A percentile compares a stretch with the other conserved stretches of the same genome.
Conservation (phyloP, 371 early-diverging fungal species). For the Rhizopus microsporus region DNA sequence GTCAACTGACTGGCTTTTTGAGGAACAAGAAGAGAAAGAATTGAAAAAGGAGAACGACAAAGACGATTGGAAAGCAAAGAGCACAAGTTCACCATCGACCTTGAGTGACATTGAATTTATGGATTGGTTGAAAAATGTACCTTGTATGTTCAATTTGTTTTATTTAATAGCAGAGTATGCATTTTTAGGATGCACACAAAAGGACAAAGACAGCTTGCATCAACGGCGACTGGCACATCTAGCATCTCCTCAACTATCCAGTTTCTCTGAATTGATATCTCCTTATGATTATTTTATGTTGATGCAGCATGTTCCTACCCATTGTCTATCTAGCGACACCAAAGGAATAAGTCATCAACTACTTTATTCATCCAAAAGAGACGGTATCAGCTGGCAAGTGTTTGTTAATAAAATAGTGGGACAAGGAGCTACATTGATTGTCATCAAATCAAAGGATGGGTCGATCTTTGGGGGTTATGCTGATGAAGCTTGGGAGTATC, state of each 20-base stretch:
- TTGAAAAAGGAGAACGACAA: background rate
- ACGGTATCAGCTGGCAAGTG: slow-evolving; percentile 72
- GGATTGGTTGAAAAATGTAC: slow-evolving; percentile 30
- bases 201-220: slow-evolving; percentile 8
- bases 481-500: slow-evolving; percentile 54
- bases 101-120: slow-evolving; percentile 23
- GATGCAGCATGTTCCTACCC: slow-evolving; percentile 28
- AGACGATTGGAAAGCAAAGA: slow-evolving; percentile 21
- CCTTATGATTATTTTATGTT: slow-evolving; percentile 41
- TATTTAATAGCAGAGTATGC: slow-evolving; percentile 14
- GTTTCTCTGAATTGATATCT: slow-evolving; percentile 33
- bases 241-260: slow-evolving; percentile 24
- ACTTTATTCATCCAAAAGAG: too few relatives aligned
- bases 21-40: background rate
- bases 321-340: slow-evolving; percentile 25
- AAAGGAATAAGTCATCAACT: slow-evolving; percentile 34
- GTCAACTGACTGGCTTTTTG: slow-evolving; percentile 24
- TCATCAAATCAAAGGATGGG: too few relatives aligned
- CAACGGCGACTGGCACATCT: slow-evolving; percentile 25
- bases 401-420: slow-evolving; percentile 50
- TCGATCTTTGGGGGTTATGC: too few relatives aligned
- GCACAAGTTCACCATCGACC: slow-evolving; percentile 8
- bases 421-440: slow-evolving; percentile 56
- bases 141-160: slow-evolving; percentile 21
- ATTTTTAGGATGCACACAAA: slow-evolving; percentile 17